Evolutionary conservation across 148 eudicot species (phyloP).

Genomic region (Beta vulgaris): DNA sequence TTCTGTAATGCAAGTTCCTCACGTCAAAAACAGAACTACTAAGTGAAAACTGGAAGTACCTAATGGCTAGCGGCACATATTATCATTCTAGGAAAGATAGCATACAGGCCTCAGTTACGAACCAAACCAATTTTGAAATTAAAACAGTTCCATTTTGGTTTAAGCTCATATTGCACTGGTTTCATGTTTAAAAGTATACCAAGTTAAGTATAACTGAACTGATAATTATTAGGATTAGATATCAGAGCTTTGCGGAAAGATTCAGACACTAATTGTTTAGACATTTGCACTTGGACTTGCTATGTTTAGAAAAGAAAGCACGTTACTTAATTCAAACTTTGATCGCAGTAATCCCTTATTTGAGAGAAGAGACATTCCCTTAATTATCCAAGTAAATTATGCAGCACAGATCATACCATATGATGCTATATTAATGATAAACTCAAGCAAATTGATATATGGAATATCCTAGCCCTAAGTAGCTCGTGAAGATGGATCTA

Average conservation of each 20-base stretch:
- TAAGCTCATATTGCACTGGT: not conserved
- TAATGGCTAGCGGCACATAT: not conserved
- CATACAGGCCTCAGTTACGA: not conserved
- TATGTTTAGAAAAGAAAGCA: not conserved
- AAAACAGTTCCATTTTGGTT: not conserved
- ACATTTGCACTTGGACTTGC: not conserved
- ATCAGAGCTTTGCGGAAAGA: not conserved
- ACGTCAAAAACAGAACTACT: not conserved
- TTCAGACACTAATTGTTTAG: not conserved
- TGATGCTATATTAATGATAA: not conserved
- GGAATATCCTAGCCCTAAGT: not conserved
- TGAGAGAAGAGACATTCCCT: not conserved
- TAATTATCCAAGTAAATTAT: not conserved
- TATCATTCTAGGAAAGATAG: not conserved
- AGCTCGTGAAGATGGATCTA: not conserved
- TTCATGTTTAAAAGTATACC: not conserved
- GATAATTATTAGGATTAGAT: not conserved
- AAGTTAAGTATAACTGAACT: not conserved
- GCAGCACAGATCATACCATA: not conserved
- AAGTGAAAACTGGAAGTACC: not conserved
- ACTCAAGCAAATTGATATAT: not conserved
- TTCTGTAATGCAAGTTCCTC: conserved; percentile 33
- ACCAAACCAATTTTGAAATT: not conserved
- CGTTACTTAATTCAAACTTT: not conserved
- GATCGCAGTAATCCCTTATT: not conserved